These are phyloP conservation scores for Bryoglossum gracile DNA, from an alignment of 495 filamentous ascomycete species.

Conservation along the genomic window DNA sequence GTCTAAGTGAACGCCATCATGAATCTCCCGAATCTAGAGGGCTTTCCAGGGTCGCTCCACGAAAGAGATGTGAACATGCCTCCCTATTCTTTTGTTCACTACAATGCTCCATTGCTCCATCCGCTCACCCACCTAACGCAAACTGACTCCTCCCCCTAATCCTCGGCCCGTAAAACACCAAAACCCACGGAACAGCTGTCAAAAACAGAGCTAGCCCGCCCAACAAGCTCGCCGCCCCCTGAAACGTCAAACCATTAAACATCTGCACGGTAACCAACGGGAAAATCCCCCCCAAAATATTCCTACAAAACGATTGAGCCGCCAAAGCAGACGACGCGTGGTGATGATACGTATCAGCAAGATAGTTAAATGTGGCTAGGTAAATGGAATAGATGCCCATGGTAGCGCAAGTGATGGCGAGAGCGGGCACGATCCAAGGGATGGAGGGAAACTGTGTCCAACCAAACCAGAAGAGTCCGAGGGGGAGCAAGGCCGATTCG, in stretches of 20 bases:
- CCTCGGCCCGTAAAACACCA: slow-evolving; percentile 71
- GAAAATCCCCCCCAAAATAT: slow-evolving; percentile 77
- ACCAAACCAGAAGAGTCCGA: slow-evolving; percentile 66
- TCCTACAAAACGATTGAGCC: slow-evolving; percentile 78
- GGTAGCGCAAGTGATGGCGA: slow-evolving; percentile 66
- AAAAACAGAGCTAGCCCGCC: slow-evolving; percentile 65
- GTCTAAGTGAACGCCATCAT: no score
- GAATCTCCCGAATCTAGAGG: no score
- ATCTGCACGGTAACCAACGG: slow-evolving; percentile 67
- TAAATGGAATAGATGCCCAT: slow-evolving; percentile 90
- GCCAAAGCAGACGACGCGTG: slow-evolving; percentile 84
- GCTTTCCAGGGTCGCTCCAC: no score
- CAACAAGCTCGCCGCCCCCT: slow-evolving; percentile 66
- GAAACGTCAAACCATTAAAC: slow-evolving; percentile 64
- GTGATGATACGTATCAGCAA: slow-evolving; percentile 82
- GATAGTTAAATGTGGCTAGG: slow-evolving; percentile 86
- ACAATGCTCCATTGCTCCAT: no score
- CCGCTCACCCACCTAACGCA: no score
- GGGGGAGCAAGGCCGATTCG: slow-evolving; percentile 56
- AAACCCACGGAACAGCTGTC: slow-evolving; percentile 77
- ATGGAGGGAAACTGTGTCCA: slow-evolving; percentile 61
- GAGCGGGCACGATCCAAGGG: slow-evolving; percentile 70
- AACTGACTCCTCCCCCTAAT: slow-evolving; percentile 76
- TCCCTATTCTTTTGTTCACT: no score
- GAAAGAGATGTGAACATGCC: no score